These are phyloP conservation scores for Thalassiosira hispida DNA, from an alignment of 352 stramenopile species.

Conservation along the genomic window DNA sequence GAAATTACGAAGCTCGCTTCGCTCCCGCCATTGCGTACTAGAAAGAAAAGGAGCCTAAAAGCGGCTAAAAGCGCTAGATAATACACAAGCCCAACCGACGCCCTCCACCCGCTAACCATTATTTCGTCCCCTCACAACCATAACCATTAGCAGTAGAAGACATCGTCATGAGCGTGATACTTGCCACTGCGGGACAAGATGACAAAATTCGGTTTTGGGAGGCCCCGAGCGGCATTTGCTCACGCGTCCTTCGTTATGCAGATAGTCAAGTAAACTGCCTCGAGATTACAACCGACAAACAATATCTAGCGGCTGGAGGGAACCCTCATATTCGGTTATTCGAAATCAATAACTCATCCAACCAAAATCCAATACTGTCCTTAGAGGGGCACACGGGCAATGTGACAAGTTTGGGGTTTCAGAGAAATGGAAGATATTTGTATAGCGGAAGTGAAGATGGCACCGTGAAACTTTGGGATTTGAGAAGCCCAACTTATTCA, in stretches of 20 bases:
- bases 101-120: no score
- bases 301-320: conserved; percentile 94
- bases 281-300: conserved; percentile 95
- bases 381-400: conserved; percentile 96
- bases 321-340: conserved; percentile 98
- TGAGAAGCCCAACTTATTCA: conserved; percentile 82
- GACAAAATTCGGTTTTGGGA: conserved; percentile 99
- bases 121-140: no score
- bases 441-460: conserved; percentile 97
- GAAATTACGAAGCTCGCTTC: no score
- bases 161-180: conserved; percentile 91
- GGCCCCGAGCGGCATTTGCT: conserved; percentile 93
- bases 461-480: conserved; percentile 93
- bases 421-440: conserved; percentile 94
- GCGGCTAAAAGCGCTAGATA: no score
- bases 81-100: no score
- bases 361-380: conserved; percentile 93
- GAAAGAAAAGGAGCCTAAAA: no score
- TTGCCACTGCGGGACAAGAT: conserved; percentile 96
- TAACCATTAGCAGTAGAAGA: no score
- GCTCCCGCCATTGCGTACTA: no score
- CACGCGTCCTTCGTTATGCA: conserved; percentile 93
- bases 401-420: conserved; percentile 97
- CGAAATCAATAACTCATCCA: conserved; percentile 94
- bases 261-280: conserved; percentile 98